Evolutionary conservation across 2,329 filamentous ascomycete genomes (phyloP), one percentile per base, ranked within the genome.

Genomic region (Pyrenophora graminea): DNA sequence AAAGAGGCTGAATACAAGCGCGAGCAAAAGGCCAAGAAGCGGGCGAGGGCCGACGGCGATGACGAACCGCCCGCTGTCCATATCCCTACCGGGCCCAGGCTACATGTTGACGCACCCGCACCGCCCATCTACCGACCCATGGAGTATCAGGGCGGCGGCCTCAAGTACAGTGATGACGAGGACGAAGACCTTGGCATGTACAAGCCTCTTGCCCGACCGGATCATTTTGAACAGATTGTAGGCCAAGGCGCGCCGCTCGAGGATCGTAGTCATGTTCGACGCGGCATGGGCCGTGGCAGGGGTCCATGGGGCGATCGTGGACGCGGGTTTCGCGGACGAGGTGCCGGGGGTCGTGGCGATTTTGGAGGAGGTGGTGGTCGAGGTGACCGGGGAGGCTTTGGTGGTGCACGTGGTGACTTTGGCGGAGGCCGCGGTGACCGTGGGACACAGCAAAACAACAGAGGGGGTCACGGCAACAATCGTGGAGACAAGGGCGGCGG

Each of bases 1-100:
- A 89, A 90, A 62, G 94, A 99, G 74, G 88, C 88, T 6, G 90
- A 91, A 63, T 85, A 91, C 69, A 95, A 77, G 65, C 70, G 70
- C 45, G 64, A 69, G 55, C 56, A 69, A 58, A 85, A 86, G 79
- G 87, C 85, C 80, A 80, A 82, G 71, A 79, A 80, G 75, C 77
- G 79, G 58, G 66, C 69, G 9, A 71, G 71, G 37, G 67, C 53
- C 9, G 66, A 72, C 25, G 59, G 58, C 39, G 64, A 63, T 34
- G 55, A 61, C 13, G 62, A 67, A 9, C 55, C 59, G 39, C 53
- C 61, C 9, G 44, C 52, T n/a, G 33, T 52, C 21, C 53, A 58
- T 6, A 66, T 66, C 37, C 63, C 63, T 1, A 64, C 61, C 7
- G 61, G 62, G 5, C 63, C 60, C 6, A 53, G 58, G 39, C 55